Percentiles rank a stretch among this genome's conserved stretches.
phyloP scores from a whole-genome alignment of 164 flowering plant species.

The Chimonanthus praecox region DNA sequence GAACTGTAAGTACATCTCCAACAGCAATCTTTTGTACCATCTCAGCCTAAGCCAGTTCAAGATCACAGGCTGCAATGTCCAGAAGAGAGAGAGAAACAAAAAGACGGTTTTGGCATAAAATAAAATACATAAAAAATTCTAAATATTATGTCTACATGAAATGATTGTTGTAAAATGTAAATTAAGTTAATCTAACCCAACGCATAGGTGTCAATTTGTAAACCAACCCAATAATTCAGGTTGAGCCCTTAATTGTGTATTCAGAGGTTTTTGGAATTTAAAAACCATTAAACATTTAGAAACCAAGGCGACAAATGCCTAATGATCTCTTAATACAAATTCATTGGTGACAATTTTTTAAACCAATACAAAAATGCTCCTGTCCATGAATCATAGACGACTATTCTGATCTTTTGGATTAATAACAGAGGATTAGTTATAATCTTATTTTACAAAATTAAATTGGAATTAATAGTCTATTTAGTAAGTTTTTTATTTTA shows the following conservation, averaged over 20 bases:
- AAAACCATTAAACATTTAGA: too few species aligned
- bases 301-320: too few species aligned
- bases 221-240: background rate
- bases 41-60: constrained; percentile 84
- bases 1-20: constrained; percentile 86
- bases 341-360: too few species aligned
- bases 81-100: background rate
- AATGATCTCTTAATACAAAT: too few species aligned
- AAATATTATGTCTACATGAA: background rate
- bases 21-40: constrained; percentile 63
- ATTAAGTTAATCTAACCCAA: background rate
- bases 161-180: background rate
- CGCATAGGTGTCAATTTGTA: background rate
- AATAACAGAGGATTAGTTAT: too few species aligned
- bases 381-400: too few species aligned
- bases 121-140: background rate
- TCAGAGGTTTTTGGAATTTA: background rate
- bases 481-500: too few species aligned
- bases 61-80: constrained; percentile 64
- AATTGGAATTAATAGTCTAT: too few species aligned
- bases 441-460: too few species aligned
- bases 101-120: background rate
- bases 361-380: too few species aligned
- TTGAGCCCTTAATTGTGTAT: too few species aligned
- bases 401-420: too few species aligned